A percentile compares a stretch with the other conserved stretches of the same genome.
phyloP scores from a whole-genome alignment of 257 asterid species.

The Nicotiana knightiana region DNA sequence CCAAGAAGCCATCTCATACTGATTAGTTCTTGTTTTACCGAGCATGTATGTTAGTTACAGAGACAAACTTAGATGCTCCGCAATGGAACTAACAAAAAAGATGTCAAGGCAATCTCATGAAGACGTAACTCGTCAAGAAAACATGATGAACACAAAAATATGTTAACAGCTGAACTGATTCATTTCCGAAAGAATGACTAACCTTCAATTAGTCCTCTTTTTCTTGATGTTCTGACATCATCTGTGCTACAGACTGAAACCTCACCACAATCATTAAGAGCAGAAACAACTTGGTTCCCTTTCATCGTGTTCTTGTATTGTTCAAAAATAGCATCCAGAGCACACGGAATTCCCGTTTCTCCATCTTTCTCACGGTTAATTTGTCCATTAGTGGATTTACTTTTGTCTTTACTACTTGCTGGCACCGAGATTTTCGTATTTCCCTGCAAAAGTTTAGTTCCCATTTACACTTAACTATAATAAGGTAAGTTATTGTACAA shows the following conservation, averaged over 20 bases:
- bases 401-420: constrained; percentile 12
- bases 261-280: constrained; percentile 13
- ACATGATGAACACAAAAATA: background rate
- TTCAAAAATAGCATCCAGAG: constrained; percentile 42
- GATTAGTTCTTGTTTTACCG: background rate
- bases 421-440: constrained; percentile 35
- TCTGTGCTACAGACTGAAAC: constrained; percentile 9
- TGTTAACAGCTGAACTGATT: background rate
- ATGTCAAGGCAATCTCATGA: background rate
- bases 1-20: background rate
- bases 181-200: background rate
- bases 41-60: background rate
- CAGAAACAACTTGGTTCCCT: constrained; percentile 6
- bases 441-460: constrained; percentile 28
- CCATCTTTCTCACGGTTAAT: constrained; percentile 16
- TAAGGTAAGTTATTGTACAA: background rate
- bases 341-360: constrained; percentile 23
- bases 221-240: constrained; percentile 20
- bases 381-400: constrained; percentile 18
- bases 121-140: background rate
- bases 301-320: constrained; percentile 45
- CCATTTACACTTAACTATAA: background rate
- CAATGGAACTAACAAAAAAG: background rate
- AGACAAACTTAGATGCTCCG: background rate
- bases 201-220: constrained; percentile 49